Evolutionary conservation across 2,329 filamentous ascomycete genomes (phyloP).

Genomic region (Pseudocercospora vitis): DNA sequence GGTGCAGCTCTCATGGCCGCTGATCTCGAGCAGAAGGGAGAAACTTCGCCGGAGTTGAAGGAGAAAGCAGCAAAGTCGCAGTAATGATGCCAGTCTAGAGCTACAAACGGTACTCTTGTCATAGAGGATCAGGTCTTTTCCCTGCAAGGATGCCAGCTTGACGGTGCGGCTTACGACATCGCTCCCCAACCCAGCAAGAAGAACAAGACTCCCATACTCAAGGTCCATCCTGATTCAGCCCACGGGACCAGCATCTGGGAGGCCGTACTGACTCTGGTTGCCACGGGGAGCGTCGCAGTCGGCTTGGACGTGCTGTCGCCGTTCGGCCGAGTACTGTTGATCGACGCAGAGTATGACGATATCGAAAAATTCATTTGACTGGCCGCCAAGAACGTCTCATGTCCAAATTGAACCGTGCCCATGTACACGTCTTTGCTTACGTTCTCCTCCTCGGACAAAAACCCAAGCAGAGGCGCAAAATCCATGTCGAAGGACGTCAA

Average conservation of each 20-base stretch:
- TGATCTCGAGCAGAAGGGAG: conserved; percentile 45
- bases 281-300: conserved; percentile 13
- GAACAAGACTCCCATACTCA: not conserved
- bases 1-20: conserved; percentile 94
- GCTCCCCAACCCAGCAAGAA: not conserved
- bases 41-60: conserved; percentile 36
- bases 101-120: not conserved
- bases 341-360: conserved; percentile 13
- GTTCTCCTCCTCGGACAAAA: conserved; percentile 11
- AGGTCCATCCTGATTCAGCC: not conserved
- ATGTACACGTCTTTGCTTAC: conserved; percentile 20
- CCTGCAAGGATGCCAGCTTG: not conserved
- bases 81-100: not conserved
- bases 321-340: conserved; percentile 5
- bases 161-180: not conserved
- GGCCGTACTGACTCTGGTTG: conserved; percentile 9
- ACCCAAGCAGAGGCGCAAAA: conserved; percentile 22
- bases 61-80: conserved; percentile 30
- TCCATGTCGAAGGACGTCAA: conserved; percentile 21
- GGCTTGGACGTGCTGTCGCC: conserved; percentile 7
- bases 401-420: conserved; percentile 22
- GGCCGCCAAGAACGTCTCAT: conserved; percentile 21
- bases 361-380: conserved; percentile 24
- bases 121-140: no score
- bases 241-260: not conserved